Conservation (phyloP, 1,139 yeast species). For the Hansenula anomala region DNA sequence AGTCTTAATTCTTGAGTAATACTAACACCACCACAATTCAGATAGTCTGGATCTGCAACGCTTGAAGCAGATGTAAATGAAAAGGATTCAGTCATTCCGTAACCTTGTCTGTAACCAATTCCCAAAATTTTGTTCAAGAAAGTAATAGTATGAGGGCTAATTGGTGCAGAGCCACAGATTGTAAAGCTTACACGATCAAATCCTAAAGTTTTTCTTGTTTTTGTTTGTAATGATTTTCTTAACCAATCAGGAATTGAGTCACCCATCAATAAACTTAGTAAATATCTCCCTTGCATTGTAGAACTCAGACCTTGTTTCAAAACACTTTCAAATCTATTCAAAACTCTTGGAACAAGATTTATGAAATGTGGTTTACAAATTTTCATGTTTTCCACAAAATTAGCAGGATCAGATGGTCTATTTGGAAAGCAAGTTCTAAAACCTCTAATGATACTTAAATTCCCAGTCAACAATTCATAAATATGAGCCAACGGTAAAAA, state of each 20-base stretch:
- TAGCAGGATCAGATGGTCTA: slow-evolving; percentile 35
- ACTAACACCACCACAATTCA: slow-evolving; percentile 61
- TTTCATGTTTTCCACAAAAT: slow-evolving; percentile 52
- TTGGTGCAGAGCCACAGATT: slow-evolving; percentile 73
- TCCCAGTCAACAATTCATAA: slow-evolving; percentile 41
- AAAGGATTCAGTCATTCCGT: slow-evolving; percentile 73
- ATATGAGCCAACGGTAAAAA: slow-evolving; percentile 72
- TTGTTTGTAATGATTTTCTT: neutral
- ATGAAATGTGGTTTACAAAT: slow-evolving; percentile 48
- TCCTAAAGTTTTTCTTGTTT: slow-evolving; percentile 45
- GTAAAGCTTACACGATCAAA: slow-evolving; percentile 42
- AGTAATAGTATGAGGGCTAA: slow-evolving; percentile 51
- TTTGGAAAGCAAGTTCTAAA: slow-evolving; percentile 41
- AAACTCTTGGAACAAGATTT: slow-evolving; percentile 62
- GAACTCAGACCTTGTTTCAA: slow-evolving; percentile 34
- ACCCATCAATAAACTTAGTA: slow-evolving; percentile 23
- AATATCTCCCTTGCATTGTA: slow-evolving; percentile 32
- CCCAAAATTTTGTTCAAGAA: slow-evolving; percentile 62
- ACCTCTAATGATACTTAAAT: slow-evolving; percentile 27
- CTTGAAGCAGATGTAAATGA: slow-evolving; percentile 52
- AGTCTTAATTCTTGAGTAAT: slow-evolving; percentile 53
- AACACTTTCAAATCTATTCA: slow-evolving; percentile 56
- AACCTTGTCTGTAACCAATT: slow-evolving; percentile 62
- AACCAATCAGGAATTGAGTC: slow-evolving; percentile 16
- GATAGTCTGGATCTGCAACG: slow-evolving; percentile 41